Evolutionary conservation across 768 basidiomycete genomes (phyloP).

Genomic region (Mycena maculata): DNA sequence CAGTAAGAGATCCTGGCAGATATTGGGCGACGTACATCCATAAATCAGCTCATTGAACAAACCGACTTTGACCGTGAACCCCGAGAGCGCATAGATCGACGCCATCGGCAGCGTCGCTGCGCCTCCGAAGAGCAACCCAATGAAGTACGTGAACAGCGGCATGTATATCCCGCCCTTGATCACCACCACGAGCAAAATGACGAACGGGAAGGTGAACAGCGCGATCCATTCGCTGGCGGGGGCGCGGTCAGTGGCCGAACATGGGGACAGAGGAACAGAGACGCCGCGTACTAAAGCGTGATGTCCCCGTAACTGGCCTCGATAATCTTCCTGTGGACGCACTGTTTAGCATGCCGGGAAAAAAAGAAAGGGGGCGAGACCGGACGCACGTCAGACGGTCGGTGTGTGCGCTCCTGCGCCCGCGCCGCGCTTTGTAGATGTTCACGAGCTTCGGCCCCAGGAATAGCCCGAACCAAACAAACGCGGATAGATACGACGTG

Average conservation of each 20-base stretch:
- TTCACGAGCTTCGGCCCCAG: not conserved
- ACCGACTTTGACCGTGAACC: constrained; percentile 6
- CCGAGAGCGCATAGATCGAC: not conserved
- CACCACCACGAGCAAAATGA: constrained; percentile 6
- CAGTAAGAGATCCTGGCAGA: not conserved
- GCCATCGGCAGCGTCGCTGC: constrained; percentile 2
- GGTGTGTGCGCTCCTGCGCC: not conserved
- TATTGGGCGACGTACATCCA: not conserved
- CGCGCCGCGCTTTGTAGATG: not conserved
- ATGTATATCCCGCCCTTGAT: constrained; percentile 13
- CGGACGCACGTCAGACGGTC: constrained; percentile 1
- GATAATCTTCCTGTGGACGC: not conserved
- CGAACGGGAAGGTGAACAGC: not conserved
- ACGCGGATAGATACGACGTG: constrained; percentile 16
- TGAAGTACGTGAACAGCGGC: constrained; percentile 12
- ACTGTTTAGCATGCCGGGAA: not conserved
- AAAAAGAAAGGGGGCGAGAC: no score
- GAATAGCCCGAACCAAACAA: constrained; percentile 20
- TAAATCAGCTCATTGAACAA: constrained; percentile 11
- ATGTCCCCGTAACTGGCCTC: constrained; percentile 15
- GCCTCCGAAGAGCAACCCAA: not conserved
- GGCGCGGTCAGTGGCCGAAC: not conserved
- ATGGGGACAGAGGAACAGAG: not conserved
- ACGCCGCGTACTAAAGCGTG: not conserved
- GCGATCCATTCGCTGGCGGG: not conserved